Evolutionary conservation across 495 filamentous ascomycete species (phyloP), one percentile per base, ranked within the genome.

Genomic region (Glonium stellatum): DNA sequence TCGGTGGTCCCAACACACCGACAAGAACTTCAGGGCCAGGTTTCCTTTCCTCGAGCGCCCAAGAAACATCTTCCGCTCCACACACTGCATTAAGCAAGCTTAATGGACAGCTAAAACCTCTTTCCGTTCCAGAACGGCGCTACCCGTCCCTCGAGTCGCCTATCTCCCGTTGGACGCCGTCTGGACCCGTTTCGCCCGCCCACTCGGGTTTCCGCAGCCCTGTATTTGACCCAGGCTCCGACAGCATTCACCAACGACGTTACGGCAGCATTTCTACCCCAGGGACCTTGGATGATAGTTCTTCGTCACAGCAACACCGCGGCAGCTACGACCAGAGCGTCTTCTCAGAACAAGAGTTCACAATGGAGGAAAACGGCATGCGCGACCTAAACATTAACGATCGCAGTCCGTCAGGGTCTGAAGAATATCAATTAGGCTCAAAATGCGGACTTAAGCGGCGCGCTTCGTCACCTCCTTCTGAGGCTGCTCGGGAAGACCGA

Each of bases 381-480:
- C 67, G 67, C 59, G 67, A 73, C 41, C 65, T 77, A 47, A 69
- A 73, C 54, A 68, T 77, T 48, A 70, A 68, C 55, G 74, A 76
- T 42, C 66, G 70, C 37, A 77, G 65, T 71, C 78, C 66, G 72
- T 72, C 60, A 70, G 66, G 61, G 61, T 69, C 71, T 56, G 78
- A 77, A 65, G 69, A 74, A 37, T 71, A 75, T 55, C 74, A 71
- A 58, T 73, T 76, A 55, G 71, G 70, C 42, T 70, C 71, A 51
- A 69, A 71, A 65, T 44, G 80, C 71, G 78, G 89, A 61, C 74
- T 87, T 70, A 96, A 96, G 70, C 81, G 90, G 59, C 78, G 88
- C 55, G 90, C 90, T 23, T 90, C 88, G 1, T 92, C 89, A 23
- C 88, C 89, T 23, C 87, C 85, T 1, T 63, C 69, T 12, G 75